Percentiles rank a stretch among this genome's conserved stretches.
phyloP scores from a whole-genome alignment of 306 rosid species.

The Astragalus membranaceus region DNA sequence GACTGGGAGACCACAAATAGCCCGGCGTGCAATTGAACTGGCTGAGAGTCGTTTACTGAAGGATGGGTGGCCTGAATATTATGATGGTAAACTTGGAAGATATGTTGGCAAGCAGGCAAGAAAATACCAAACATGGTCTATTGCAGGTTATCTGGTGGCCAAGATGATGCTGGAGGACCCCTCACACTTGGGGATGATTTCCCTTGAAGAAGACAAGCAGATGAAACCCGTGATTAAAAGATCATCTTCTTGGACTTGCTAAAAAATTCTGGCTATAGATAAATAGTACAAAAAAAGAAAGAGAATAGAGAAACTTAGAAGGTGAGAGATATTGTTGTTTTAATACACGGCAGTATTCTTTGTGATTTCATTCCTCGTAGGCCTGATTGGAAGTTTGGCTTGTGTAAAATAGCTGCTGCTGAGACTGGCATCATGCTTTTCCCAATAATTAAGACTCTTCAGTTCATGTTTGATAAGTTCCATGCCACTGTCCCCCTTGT shows the following conservation, averaged over 20 bases:
- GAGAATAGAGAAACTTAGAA: conserved; percentile 27
- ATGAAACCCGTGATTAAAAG: conserved; percentile 80
- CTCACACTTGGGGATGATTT: conserved; percentile 85
- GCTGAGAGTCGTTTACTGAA: conserved; percentile 77
- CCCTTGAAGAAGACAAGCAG: conserved; percentile 88
- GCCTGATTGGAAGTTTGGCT: conserved; percentile 55
- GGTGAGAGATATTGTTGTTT: conserved; percentile 48
- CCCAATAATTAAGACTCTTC: conserved; percentile 35
- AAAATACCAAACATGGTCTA: conserved; percentile 89
- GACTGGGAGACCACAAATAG: conserved; percentile 82
- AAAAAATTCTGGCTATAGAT: conserved; percentile 25
- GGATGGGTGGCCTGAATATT: conserved; percentile 92
- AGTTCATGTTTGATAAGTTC: conserved; percentile 17
- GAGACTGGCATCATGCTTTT: conserved; percentile 38
- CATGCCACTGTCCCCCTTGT: conserved; percentile 16
- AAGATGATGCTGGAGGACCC: conserved; percentile 96
- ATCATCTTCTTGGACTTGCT: conserved; percentile 85
- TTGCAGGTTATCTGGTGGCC: conserved; percentile 87
- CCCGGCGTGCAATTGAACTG: conserved; percentile 80
- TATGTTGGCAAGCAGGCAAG: conserved; percentile 84
- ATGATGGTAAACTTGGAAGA: conserved; percentile 83
- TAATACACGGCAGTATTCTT: conserved; percentile 40
- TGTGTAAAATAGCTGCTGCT: conserved; percentile 53
- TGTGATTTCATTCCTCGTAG: conserved; percentile 37
- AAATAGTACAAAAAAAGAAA: conserved; percentile 33